Conservation (phyloP, 495 filamentous ascomycete genomes). For the Terfezia claveryi region DNA sequence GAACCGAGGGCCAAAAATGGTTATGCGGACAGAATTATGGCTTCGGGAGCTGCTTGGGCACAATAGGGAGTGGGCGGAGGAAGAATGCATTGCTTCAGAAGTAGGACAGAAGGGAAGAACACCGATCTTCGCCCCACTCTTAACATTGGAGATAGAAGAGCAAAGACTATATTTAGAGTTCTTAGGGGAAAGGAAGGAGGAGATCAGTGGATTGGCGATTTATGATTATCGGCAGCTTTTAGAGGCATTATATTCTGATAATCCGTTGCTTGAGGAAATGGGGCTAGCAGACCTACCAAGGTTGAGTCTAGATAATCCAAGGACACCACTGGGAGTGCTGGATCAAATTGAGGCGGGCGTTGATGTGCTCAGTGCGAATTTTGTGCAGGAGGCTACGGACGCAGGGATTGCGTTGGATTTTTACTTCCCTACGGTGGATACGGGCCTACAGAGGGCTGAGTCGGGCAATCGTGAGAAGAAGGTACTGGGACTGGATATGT, state of each 20-base stretch:
- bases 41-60: constrained; percentile 34
- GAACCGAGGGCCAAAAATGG: constrained; percentile 62
- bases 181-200: constrained; percentile 31
- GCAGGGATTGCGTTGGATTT: constrained; percentile 71
- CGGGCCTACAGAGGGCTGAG: background rate
- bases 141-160: constrained; percentile 49
- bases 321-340: constrained; percentile 51
- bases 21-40: constrained; percentile 58
- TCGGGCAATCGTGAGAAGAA: background rate
- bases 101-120: constrained; percentile 10
- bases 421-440: constrained; percentile 27
- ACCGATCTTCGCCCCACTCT: constrained; percentile 54
- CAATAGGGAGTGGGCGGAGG: constrained; percentile 20
- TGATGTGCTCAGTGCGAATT: constrained; percentile 57
- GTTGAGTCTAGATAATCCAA: constrained; percentile 43
- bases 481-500: constrained; percentile 58
- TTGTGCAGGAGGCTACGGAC: constrained; percentile 53
- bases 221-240: constrained; percentile 37
- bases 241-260: too few relatives aligned
- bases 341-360: constrained; percentile 50
- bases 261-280: constrained; percentile 33
- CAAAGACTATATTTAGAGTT: constrained; percentile 58
- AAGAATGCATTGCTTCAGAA: background rate
- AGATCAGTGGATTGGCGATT: constrained; percentile 57
- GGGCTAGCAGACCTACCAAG: constrained; percentile 40